These are phyloP conservation scores for Penicillium cinerascens DNA, from an alignment of 495 filamentous ascomycete species.

Conservation along the genomic window DNA sequence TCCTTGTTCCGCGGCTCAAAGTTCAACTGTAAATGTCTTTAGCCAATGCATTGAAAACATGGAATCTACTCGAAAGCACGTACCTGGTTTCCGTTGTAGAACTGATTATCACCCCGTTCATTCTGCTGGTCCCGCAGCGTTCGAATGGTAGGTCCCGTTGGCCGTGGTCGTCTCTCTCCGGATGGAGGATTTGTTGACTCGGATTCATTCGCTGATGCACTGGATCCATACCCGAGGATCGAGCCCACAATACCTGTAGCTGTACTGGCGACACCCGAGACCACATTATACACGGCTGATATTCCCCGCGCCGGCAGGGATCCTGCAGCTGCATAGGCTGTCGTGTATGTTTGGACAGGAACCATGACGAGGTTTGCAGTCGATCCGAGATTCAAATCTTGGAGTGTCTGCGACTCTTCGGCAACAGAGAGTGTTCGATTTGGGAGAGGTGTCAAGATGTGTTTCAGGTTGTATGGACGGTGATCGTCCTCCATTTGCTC, in stretches of 20 bases:
- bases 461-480: constrained; percentile 76
- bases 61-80: constrained; percentile 14
- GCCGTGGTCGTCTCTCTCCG: constrained; percentile 11
- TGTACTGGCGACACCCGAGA: constrained; percentile 39
- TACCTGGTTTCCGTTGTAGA: constrained; percentile 91
- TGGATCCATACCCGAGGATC: constrained; percentile 50
- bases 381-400: constrained; percentile 66
- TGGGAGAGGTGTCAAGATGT: constrained; percentile 74
- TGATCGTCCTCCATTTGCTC: constrained; percentile 41
- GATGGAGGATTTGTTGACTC: constrained; percentile 10
- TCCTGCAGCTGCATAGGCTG: constrained; percentile 52
- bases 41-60: neutral
- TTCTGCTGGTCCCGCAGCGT: constrained; percentile 56
- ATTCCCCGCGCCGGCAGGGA: constrained; percentile 41
- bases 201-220: constrained; percentile 10
- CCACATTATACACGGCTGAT: constrained; percentile 41
- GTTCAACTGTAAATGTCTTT: constrained; percentile 52
- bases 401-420: constrained; percentile 68
- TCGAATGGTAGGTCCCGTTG: constrained; percentile 42
- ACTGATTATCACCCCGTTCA: constrained; percentile 54
- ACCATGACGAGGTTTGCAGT: constrained; percentile 81
- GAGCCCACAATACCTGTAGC: constrained; percentile 52
- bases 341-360: constrained; percentile 57
- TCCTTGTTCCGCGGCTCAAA: constrained; percentile 71
- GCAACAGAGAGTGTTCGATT: constrained; percentile 66